Percentiles rank a stretch among this genome's conserved stretches.
Evolutionary conservation across 2,329 filamentous ascomycete species (phyloP).

Genomic region (Penicillium verrucosum): DNA sequence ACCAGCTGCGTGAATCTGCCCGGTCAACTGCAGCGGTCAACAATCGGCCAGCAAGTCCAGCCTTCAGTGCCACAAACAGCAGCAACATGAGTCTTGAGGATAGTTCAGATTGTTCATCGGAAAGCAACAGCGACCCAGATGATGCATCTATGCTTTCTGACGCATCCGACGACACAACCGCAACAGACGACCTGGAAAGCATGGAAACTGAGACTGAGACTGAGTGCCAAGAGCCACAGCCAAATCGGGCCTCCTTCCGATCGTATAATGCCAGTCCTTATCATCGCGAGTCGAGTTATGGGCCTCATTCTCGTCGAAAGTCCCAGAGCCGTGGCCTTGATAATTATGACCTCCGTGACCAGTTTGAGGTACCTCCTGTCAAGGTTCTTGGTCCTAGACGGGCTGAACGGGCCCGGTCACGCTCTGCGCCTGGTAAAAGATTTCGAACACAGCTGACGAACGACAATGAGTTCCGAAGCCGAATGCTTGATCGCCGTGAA

Average conservation of each 20-base stretch:
- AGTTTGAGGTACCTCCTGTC: conserved; percentile 5
- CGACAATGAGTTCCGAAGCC: conserved; percentile 26
- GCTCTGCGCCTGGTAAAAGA: neutral
- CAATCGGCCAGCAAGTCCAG: neutral
- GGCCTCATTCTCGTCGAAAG: conserved; percentile 1
- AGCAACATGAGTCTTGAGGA: neutral
- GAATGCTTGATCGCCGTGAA: conserved; percentile 29
- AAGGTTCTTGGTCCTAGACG: neutral
- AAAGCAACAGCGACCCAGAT: conserved; percentile 28
- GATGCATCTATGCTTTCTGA: conserved; percentile 31
- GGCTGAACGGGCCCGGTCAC: neutral
- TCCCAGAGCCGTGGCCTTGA: conserved; percentile 7
- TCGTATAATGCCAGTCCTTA: conserved; percentile 20
- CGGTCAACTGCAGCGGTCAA: neutral
- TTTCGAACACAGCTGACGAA: conserved; percentile 15
- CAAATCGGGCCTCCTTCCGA: conserved; percentile 19
- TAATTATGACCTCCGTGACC: neutral
- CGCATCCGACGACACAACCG: conserved; percentile 25
- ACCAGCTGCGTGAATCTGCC: neutral
- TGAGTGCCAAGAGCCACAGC: conserved; percentile 15
- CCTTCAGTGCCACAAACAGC: neutral
- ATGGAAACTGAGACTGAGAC: conserved; percentile 20
- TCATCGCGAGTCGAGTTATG: conserved; percentile 2
- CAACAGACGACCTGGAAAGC: conserved; percentile 27
- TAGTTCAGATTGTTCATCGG: conserved; percentile 13